Evolutionary conservation across 306 rosid species (phyloP), one percentile per base, ranked within the genome.

Genomic region (Trichosanthes truncata): DNA sequence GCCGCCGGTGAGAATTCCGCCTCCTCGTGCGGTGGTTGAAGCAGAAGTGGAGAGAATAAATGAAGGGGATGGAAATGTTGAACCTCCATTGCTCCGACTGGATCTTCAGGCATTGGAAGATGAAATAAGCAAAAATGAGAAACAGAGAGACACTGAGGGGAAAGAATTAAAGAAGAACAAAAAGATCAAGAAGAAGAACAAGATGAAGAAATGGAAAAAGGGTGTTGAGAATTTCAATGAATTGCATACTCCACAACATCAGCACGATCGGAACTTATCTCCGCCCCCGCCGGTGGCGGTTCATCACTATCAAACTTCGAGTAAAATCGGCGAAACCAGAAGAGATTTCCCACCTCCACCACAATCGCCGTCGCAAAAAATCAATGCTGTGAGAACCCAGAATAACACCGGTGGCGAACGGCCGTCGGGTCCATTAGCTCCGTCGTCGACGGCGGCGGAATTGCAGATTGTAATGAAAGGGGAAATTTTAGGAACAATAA

Each of bases 121-220:
- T 45, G 89, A 74, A 80, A 80, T 53, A 33, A 78, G 68, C 46
- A 82, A 73, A 33, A 82, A 68, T 61, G 88, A 86, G 85, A 87
- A 81, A 61, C 89, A 80, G 83, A 84, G 86, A 77, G 85, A 75
- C 17, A 81, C 71, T 35, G 84, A 87, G 15, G 82, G 88, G 6
- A 90, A 90, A 81, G 96, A 87, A 46, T 86, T 86, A 5, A 87
- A 76, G 81, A 80, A 85, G 62, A 91, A 83, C 88, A 91, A 88
- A 85, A 90, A 87, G 88, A 86, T 83, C 80, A 90, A 84, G 15
- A 90, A 90, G 41, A 90, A 68, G 61, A 91, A 84, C 85, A 91
- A 87, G 86, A 89, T 87, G 88, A 86, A 84, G 81, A 90, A 86
- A 23, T 88, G 91, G 56, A 85, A 89, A 40, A 84, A 59, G 68